Conservation (phyloP, 2,329 filamentous ascomycete genomes). For the Rhynchosporium graminicola region DNA sequence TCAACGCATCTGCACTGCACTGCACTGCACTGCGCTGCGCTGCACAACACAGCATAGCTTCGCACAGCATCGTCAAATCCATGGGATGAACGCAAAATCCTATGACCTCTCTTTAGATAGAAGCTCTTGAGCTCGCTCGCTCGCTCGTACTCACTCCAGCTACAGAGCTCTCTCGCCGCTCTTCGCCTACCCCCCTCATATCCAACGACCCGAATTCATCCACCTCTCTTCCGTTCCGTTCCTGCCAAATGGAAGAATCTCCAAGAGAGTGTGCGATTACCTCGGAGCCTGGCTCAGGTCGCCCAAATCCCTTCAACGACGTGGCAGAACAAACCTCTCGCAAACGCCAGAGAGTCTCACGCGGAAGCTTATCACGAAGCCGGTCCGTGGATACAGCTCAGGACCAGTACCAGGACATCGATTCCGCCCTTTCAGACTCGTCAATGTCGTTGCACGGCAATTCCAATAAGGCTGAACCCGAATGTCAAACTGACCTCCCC, state of each 20-base stretch:
- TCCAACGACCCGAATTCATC: slow-evolving; percentile 45
- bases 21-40: neutral
- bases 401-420: slow-evolving; percentile 24
- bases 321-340: slow-evolving; percentile 48
- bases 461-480: slow-evolving; percentile 32
- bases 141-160: slow-evolving; percentile 18
- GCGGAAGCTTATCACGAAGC: slow-evolving; percentile 57
- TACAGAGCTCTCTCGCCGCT: slow-evolving; percentile 27
- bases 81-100: slow-evolving; percentile 7
- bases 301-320: slow-evolving; percentile 66
- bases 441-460: slow-evolving; percentile 25
- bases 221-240: slow-evolving; percentile 49
- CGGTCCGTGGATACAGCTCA: slow-evolving; percentile 48
- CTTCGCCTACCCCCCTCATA: slow-evolving; percentile 40
- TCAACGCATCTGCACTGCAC: neutral
- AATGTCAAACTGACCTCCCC: slow-evolving; percentile 38
- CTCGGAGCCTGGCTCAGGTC: slow-evolving; percentile 62
- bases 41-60: too few species aligned
- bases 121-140: slow-evolving; percentile 15
- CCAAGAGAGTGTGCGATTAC: slow-evolving; percentile 60
- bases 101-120: slow-evolving; percentile 10
- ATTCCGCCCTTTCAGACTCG: slow-evolving; percentile 18
- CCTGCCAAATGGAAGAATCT: slow-evolving; percentile 45
- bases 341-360: slow-evolving; percentile 63
- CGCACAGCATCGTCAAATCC: neutral